phyloP scores from a whole-genome alignment of 768 basidiomycete species.

The Trametes sanguinea region DNA sequence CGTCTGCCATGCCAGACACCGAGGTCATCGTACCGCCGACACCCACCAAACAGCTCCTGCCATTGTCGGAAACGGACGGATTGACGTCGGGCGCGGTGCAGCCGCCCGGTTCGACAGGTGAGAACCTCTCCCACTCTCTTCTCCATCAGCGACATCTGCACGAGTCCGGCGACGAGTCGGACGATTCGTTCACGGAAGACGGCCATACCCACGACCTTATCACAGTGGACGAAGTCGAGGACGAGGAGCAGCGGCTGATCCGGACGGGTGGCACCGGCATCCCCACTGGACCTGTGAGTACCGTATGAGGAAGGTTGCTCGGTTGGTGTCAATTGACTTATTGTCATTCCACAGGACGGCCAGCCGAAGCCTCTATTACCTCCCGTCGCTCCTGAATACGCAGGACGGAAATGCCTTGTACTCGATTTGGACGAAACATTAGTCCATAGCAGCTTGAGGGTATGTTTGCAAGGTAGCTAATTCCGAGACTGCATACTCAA shows the following conservation, averaged over 20 bases:
- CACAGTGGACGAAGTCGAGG: constrained; percentile 59
- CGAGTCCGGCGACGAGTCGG: constrained; percentile 51
- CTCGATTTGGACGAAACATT: constrained; percentile 96
- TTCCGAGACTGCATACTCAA: not conserved
- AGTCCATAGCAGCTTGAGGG: constrained; percentile 97
- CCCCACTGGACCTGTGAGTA: constrained; percentile 83
- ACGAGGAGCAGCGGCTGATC: constrained; percentile 89
- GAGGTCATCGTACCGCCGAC: constrained; percentile 50
- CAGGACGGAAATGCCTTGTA: constrained; percentile 91
- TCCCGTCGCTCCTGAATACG: constrained; percentile 79
- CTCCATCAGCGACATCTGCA: constrained; percentile 27
- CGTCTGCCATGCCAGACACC: constrained; percentile 30
- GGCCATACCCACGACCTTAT: constrained; percentile 56
- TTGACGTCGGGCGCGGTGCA: constrained; percentile 91
- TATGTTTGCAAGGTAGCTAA: constrained; percentile 34
- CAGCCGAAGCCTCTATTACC: constrained; percentile 81
- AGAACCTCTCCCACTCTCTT: constrained; percentile 36
- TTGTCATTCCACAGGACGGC: constrained; percentile 65
- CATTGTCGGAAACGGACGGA: constrained; percentile 79
- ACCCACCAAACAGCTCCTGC: constrained; percentile 48
- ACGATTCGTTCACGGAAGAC: constrained; percentile 67
- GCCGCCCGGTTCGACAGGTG: constrained; percentile 80
- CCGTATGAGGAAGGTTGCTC: constrained; percentile 1
- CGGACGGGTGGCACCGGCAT: constrained; percentile 91
- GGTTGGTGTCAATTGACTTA: constrained; percentile 2